Base-by-base conservation (phyloP, 768 basidiomycete genomes). In the Kwoniella bestiolae region DNA sequence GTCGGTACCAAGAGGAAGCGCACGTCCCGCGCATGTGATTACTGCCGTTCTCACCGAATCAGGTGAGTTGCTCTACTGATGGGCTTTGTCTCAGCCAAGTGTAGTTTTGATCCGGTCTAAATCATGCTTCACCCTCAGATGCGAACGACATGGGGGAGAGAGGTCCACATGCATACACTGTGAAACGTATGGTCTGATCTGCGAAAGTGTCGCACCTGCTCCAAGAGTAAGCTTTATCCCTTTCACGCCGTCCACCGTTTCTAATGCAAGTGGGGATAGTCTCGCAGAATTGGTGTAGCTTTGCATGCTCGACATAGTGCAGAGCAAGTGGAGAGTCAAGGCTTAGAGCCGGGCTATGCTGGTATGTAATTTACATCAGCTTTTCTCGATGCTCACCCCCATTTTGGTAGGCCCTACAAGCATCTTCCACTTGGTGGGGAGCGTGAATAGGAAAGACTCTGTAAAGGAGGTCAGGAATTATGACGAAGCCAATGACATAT, bases 1-100 rank as follows among this genome's bases (percentile, higher is more conserved):
- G 38, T 16, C 26, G 28, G 50, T 51, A 57, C 32, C 56, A 57
- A 57, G 56, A 21, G 56, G 41, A 57, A 57, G 38, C 35, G 41
- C n/a, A 57, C 56, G n/a, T 16, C 56, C 16, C 35, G 56, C 16
- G 56, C 56, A 16, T 57, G 56, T 25, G 56, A 57, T 57, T 44
- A 57, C 28, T 57, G 56, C 28, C 56, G 56, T 28, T 38, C 56
- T 8, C 56, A 57, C 25, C 3, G 56, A n/a, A 57, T 57, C 35
- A 38, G 56, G 56, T 57, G 34, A 57, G 56, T 46, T 44, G 50
- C 50, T 29, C 26, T 31, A 4, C 26, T 26, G 4, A 26, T 18
- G 28, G 14, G 38, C 38, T 41, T 41, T 16, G 38, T 4, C 18
- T 41, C 38, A 41, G 11, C 38, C 38, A 41, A 14, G 38, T 41